Evolutionary conservation across 2,329 filamentous ascomycete species (phyloP).

Genomic region (Orbilia blumenaviensis): DNA sequence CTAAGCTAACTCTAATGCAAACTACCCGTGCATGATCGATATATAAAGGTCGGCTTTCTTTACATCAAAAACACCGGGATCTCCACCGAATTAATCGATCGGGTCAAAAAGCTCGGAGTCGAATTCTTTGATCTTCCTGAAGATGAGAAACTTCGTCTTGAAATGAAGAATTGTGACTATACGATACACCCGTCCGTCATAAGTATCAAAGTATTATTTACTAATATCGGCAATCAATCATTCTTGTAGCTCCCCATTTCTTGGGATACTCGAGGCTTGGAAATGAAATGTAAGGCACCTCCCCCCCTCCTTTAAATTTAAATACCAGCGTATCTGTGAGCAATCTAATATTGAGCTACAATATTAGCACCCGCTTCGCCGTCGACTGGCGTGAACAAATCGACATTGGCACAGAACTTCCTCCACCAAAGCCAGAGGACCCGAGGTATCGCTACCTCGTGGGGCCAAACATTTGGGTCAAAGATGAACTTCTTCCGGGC

Average conservation of each 20-base stretch:
- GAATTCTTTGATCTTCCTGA: conserved; percentile 79
- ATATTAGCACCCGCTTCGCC: conserved; percentile 76
- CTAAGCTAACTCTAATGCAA: not conserved
- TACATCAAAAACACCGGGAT: conserved; percentile 85
- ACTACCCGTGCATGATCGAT: too few species aligned
- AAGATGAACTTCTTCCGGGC: conserved; percentile 68
- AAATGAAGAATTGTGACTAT: conserved; percentile 58
- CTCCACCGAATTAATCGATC: conserved; percentile 70
- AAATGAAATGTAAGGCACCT: conserved; percentile 66
- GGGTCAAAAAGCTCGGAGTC: conserved; percentile 74
- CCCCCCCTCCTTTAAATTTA: not conserved
- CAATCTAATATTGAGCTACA: conserved; percentile 13
- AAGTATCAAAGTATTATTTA: not conserved
- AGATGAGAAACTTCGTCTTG: conserved; percentile 73
- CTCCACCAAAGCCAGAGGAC: conserved; percentile 69
- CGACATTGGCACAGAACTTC: conserved; percentile 82
- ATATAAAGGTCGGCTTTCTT: conserved; percentile 74
- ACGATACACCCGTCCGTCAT: not conserved
- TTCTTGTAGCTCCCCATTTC: conserved; percentile 69
- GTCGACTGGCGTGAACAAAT: conserved; percentile 86
- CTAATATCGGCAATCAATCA: not conserved
- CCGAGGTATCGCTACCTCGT: conserved; percentile 77
- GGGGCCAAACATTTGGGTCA: conserved; percentile 76
- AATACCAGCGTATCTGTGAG: not conserved
- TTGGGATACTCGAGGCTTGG: conserved; percentile 74